Base-by-base conservation (phyloP, 169 alveolate species). In the Plasmodium adleri region DNA sequence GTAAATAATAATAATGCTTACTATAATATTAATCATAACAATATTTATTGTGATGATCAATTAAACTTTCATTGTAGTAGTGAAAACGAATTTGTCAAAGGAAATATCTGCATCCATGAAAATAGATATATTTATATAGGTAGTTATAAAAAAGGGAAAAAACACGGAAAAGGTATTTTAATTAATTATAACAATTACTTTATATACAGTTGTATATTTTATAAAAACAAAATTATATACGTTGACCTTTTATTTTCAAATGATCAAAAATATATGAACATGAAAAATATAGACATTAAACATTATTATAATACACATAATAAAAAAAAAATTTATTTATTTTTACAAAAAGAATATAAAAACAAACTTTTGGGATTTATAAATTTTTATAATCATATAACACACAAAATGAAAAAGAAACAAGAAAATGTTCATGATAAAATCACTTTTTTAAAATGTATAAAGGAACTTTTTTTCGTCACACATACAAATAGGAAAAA, bases 161-260 rank as follows among this genome's bases (percentile, higher is more conserved):
- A 76, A 83, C 88, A 89, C 54, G 93, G 92, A 13, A 92, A 92
- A 47, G 92, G 93, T n/a, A 85, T 92, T 13, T 72, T 92, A 88
- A 71, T 92, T 66, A 88, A 92, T 74, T 88, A 92, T 52, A 92
- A 92, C 66, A 80, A 85, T 6, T 92, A 92, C 67, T 66, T 74
- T 43, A 72, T 86, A 56, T 92, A 89, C 4, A 90, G 90, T 22
- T 88, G 92, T 54, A 64, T 92, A 83, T 83, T 68, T 83, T 63
- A 68, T 45, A 83, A 32, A 50, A 83, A 83, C 63, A 64, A 68
- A 56, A 83, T 83, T 20, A 70, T 67, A 68, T 68, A 83, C 59
- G 70, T 68, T 39, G 91, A 83, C 24, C 9, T 83, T 54, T 83
- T 83, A 83, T 83, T 83, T 83, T 83, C 91, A 15, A n/a, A 39